phyloP scores from a whole-genome alignment of 306 rosid species.

The Aeschynomene evenia region DNA sequence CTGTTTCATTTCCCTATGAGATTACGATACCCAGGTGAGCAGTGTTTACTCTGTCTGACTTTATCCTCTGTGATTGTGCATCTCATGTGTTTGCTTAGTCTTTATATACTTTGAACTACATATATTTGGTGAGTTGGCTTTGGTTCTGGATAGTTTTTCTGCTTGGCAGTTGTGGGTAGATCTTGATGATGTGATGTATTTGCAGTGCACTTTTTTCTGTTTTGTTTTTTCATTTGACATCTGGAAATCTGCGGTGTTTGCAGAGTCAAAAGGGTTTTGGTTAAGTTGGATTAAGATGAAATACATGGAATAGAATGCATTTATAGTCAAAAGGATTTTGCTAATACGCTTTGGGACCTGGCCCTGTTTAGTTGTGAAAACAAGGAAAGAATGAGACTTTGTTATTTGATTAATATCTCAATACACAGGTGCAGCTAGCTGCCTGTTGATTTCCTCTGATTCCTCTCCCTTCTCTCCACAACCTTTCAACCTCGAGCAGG shows the following conservation, averaged over 20 bases:
- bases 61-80: constrained; percentile 1
- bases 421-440: neutral
- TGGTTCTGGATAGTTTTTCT: constrained; percentile 2
- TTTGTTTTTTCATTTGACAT: neutral
- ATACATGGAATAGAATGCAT: constrained; percentile 14
- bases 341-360: neutral
- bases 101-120: neutral
- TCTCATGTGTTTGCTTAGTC: neutral
- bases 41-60: neutral
- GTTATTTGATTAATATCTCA: neutral
- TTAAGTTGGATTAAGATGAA: neutral
- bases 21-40: constrained; percentile 84
- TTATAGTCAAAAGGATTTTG: neutral
- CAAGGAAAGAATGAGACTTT: too few relatives aligned
- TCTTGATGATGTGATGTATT: constrained; percentile 13
- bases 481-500: neutral
- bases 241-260: neutral
- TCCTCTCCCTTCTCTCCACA: neutral
- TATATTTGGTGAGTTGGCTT: neutral
- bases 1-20: constrained; percentile 77
- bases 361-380: too few relatives aligned
- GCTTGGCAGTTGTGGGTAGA: constrained; percentile 12
- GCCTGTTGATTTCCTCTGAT: neutral
- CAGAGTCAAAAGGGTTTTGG: neutral
- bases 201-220: neutral